Conservation (phyloP, 1,139 yeast genomes). For the Suhomyces wounanorum region DNA sequence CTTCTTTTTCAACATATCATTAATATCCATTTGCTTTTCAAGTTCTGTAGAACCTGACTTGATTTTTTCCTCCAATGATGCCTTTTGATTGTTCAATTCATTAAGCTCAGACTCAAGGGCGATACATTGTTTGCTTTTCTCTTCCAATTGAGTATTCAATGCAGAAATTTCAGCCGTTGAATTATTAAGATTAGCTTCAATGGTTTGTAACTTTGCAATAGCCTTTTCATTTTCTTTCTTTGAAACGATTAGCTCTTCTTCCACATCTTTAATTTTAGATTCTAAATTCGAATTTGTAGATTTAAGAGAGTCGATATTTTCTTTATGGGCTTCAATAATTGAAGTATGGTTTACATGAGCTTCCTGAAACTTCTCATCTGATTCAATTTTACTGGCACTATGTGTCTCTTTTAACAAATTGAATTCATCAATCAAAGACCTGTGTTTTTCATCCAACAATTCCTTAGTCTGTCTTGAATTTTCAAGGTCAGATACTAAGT, state of each 20-base stretch:
- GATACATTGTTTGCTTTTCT: not conserved
- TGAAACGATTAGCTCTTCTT: not conserved
- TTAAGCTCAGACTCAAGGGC: not conserved
- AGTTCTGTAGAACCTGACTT: not conserved
- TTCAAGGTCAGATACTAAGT: not conserved
- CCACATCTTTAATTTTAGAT: not conserved
- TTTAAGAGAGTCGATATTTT: not conserved
- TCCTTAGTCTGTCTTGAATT: slow-evolving; percentile 2
- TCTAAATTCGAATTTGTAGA: not conserved
- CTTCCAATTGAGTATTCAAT: not conserved
- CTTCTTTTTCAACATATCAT: not conserved
- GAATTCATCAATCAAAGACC: not conserved
- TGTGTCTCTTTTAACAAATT: slow-evolving; percentile 7
- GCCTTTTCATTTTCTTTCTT: not conserved
- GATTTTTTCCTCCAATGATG: not conserved
- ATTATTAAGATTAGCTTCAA: not conserved
- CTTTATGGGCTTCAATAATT: not conserved
- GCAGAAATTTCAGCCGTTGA: not conserved
- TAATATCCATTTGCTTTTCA: not conserved
- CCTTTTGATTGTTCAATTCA: not conserved
- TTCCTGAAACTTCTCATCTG: slow-evolving; percentile 5
- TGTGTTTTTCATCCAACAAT: slow-evolving; percentile 1
- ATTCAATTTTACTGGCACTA: slow-evolving; percentile 9
- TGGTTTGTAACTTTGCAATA: not conserved
- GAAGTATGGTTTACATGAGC: not conserved